Conservation (phyloP, 352 stramenopile species). For the Globisporangium emineosum region DNA sequence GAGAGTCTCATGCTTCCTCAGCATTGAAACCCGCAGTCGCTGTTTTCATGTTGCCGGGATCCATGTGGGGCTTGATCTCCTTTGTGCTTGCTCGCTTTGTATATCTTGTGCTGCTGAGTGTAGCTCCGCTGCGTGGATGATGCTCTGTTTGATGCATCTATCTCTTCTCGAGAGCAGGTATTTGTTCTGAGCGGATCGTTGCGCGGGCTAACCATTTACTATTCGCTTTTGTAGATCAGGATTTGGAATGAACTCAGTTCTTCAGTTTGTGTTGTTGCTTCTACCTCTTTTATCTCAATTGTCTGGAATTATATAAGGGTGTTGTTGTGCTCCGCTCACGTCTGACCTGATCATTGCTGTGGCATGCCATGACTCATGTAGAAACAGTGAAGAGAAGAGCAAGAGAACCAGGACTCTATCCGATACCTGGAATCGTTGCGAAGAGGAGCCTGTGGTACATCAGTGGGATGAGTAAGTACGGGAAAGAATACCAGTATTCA, state of each 20-base stretch:
- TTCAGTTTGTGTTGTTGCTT: slow-evolving; percentile 12
- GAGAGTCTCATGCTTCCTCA: background rate
- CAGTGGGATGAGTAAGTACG: background rate
- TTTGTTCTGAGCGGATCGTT: slow-evolving; percentile 11
- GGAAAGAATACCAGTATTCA: no score
- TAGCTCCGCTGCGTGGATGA: slow-evolving; percentile 5
- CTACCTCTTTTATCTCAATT: background rate
- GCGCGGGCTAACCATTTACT: slow-evolving; percentile 23
- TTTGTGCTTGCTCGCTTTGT: slow-evolving; percentile 12
- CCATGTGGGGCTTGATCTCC: slow-evolving; percentile 2
- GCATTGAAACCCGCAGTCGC: background rate
- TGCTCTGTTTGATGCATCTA: slow-evolving; percentile 6
- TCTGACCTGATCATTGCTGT: slow-evolving; percentile 19
- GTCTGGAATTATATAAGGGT: background rate
- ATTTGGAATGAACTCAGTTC: slow-evolving; percentile 26
- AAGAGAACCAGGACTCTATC: no score
- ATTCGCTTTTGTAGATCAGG: slow-evolving; percentile 24
- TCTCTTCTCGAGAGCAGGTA: slow-evolving; percentile 17
- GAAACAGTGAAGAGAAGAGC: no score
- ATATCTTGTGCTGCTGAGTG: slow-evolving; percentile 15
- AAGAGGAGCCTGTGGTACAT: background rate
- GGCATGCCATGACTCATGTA: slow-evolving; percentile 20
- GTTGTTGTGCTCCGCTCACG: background rate
- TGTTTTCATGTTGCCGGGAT: background rate
- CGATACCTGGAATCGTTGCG: background rate